Conservation (phyloP, 805 yeast species). For the Candida multigemmis region DNA sequence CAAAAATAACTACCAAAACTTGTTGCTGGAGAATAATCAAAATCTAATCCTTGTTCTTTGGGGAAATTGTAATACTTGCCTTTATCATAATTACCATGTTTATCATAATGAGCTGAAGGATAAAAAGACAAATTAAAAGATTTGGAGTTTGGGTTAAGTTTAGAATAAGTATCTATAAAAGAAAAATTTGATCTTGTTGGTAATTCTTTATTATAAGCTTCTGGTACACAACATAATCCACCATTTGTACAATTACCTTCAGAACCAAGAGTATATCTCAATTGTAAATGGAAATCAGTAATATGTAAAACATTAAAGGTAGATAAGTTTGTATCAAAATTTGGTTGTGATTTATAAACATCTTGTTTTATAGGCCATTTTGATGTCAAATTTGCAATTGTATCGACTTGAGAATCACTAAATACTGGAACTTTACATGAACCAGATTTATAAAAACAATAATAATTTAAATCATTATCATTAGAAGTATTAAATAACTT, state of each 20-base stretch:
- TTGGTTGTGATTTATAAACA: conserved; percentile 17
- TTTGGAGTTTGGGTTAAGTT: too few relatives aligned
- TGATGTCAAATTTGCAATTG: conserved; percentile 12
- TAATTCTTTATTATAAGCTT: conserved; percentile 26
- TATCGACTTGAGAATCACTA: conserved; percentile 36
- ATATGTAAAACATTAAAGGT: conserved; percentile 56
- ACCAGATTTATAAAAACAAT: conserved; percentile 41
- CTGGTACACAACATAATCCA: conserved; percentile 54
- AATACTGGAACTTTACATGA: conserved; percentile 45
- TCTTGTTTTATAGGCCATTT: conserved; percentile 29
- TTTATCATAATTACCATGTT: conserved; percentile 12
- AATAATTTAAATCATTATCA: conserved; percentile 33
- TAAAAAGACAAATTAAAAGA: conserved; percentile 8
- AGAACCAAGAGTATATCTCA: conserved; percentile 43
- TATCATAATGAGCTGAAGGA: conserved; percentile 18
- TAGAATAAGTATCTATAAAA: conserved; percentile 21
- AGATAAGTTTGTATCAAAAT: conserved; percentile 12
- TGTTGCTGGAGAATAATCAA: conserved; percentile 38
- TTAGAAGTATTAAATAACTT: conserved; percentile 26
- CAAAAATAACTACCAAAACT: conserved; percentile 55
- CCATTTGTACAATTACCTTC: conserved; percentile 53
- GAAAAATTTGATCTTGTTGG: conserved; percentile 13
- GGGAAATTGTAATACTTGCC: conserved; percentile 27
- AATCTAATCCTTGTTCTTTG: conserved; percentile 9
- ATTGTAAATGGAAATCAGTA: conserved; percentile 57